phyloP scores from a whole-genome alignment of 177 flowering plant genomes.

The Vitis hybrid region DNA sequence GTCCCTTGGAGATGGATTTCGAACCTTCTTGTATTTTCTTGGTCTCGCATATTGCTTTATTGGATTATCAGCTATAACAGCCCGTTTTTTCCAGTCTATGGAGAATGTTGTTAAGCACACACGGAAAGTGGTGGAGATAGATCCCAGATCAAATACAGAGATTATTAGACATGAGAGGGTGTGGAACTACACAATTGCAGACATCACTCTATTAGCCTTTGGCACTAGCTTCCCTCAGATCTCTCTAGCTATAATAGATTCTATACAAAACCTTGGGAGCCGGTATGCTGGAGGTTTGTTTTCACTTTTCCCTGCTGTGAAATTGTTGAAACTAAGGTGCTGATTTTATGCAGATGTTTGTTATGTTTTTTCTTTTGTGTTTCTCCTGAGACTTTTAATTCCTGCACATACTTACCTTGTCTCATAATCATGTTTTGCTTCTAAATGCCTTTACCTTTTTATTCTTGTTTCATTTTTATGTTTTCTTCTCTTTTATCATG shows the following conservation, averaged over 20 bases:
- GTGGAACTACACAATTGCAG: constrained; percentile 93
- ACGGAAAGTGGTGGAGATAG: constrained; percentile 62
- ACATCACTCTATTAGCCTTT: constrained; percentile 77
- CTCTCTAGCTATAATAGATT: constrained; percentile 87
- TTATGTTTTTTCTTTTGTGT: background rate
- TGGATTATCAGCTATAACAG: constrained; percentile 89
- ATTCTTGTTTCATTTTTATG: background rate
- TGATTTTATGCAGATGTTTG: background rate
- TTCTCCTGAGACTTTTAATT: background rate
- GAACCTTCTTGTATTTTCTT: constrained; percentile 60
- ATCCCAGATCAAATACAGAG: constrained; percentile 59
- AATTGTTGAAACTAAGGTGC: constrained; percentile 2
- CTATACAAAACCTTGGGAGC: constrained; percentile 68
- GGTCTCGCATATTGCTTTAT: constrained; percentile 87
- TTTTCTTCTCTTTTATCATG: background rate
- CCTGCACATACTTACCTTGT: background rate
- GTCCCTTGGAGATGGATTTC: constrained; percentile 47
- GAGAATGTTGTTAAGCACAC: constrained; percentile 88
- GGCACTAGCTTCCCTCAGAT: constrained; percentile 98
- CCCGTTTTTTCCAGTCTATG: constrained; percentile 86
- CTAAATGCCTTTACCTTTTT: background rate
- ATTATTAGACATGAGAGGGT: constrained; percentile 57
- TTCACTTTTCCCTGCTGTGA: background rate
- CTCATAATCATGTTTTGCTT: background rate
- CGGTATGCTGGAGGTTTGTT: constrained; percentile 84